Evolutionary conservation across 2,329 filamentous ascomycete species (phyloP).

Genomic region (Chaetomiaceae sp.): DNA sequence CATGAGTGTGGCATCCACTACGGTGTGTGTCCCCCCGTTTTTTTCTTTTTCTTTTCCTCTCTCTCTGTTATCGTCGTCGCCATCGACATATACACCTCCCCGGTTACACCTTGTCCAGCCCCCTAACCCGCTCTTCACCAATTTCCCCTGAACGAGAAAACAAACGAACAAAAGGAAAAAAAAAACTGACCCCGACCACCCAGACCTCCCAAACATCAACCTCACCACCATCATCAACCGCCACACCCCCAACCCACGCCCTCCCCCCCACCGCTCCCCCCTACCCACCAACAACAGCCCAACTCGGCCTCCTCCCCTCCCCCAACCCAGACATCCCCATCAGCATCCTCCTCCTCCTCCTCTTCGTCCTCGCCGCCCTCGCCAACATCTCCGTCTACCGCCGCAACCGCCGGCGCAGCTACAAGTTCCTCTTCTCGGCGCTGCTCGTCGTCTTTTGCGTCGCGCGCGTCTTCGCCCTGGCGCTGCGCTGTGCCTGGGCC

Average conservation of each 20-base stretch:
- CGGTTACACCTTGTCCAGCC: no score
- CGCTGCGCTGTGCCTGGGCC: slow-evolving; percentile 51
- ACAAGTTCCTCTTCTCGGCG: slow-evolving; percentile 57
- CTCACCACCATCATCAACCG: not conserved
- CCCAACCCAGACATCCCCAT: slow-evolving; percentile 59
- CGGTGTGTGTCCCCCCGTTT: no score
- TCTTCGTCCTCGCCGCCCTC: slow-evolving; percentile 51
- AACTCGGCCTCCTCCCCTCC: slow-evolving; percentile 54
- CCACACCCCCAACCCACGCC: not conserved
- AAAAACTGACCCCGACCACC: no score
- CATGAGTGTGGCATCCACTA: no score
- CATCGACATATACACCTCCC: no score
- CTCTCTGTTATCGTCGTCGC: no score
- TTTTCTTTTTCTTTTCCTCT: no score
- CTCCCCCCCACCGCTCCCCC: slow-evolving; percentile 29
- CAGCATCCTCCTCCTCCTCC: slow-evolving; percentile 54
- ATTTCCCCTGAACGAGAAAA: no score
- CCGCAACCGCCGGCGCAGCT: slow-evolving; percentile 44
- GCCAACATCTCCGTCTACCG: slow-evolving; percentile 56
- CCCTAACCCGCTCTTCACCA: no score
- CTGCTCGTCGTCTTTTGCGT: slow-evolving; percentile 56
- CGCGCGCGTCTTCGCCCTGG: slow-evolving; percentile 48
- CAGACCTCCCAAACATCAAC: no score
- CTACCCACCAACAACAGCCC: slow-evolving; percentile 41
- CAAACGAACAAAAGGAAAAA: no score